Evolutionary conservation across 2,329 filamentous ascomycete species (phyloP).

Genomic region (Remersonia thermophila): DNA sequence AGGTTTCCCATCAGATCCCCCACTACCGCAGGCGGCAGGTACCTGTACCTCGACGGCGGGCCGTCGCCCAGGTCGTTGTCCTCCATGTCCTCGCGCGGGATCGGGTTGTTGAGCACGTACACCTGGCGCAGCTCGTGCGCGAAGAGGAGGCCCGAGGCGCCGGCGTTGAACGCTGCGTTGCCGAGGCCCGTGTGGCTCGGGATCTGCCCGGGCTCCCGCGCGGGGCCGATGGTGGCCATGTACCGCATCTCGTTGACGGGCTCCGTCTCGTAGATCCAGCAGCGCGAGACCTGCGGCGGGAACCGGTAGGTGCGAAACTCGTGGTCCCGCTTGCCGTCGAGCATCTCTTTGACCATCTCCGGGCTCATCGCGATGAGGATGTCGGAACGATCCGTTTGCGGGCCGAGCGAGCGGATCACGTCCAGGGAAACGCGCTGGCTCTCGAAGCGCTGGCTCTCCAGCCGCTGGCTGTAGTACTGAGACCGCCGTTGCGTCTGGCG

Average conservation of each 20-base stretch:
- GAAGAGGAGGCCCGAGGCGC: conserved; percentile 26
- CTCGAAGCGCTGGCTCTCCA: conserved; percentile 25
- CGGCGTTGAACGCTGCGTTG: conserved; percentile 39
- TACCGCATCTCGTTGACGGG: conserved; percentile 40
- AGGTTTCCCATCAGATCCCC: conserved; percentile 48
- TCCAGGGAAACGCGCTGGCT: conserved; percentile 41
- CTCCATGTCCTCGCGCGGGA: conserved; percentile 38
- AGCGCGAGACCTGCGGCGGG: conserved; percentile 40
- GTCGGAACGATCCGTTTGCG: conserved; percentile 39
- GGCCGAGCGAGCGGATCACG: conserved; percentile 34
- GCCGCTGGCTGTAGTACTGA: conserved; percentile 23
- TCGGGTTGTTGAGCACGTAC: conserved; percentile 50
- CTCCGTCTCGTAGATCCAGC: conserved; percentile 48
- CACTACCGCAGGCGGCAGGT: conserved; percentile 44
- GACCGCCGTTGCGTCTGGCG: conserved; percentile 17
- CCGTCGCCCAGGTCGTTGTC: conserved; percentile 41
- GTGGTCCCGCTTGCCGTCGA: conserved; percentile 38
- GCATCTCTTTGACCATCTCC: conserved; percentile 35
- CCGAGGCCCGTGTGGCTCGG: conserved; percentile 32
- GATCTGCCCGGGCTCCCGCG: conserved; percentile 36
- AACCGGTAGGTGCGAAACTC: conserved; percentile 45
- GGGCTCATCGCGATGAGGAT: conserved; percentile 40
- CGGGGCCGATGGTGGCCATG: conserved; percentile 42
- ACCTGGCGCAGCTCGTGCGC: conserved; percentile 45
- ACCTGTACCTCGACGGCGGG: conserved; percentile 38